Evolutionary conservation across 108 stramenopile species (phyloP).

Genomic region (Cyclostephanos invisitatus): DNA sequence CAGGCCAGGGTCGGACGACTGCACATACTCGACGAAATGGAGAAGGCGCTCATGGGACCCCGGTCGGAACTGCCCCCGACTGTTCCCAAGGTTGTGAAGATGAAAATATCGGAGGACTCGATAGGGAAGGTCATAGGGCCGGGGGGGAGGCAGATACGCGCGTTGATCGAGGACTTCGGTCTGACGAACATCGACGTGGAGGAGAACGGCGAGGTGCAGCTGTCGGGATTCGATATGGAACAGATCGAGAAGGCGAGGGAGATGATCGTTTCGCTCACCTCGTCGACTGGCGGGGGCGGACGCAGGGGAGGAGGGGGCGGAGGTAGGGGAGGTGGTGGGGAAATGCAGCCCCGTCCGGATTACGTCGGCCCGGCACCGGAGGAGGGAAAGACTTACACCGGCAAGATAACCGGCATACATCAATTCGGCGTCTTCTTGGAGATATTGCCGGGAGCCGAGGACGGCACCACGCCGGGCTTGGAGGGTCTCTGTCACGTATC

Average conservation of each 20-base stretch:
- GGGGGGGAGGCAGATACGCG: slow-evolving; percentile 83
- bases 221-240: slow-evolving; percentile 59
- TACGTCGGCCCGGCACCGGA: slow-evolving; percentile 81
- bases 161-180: slow-evolving; percentile 84
- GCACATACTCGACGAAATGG: slow-evolving; percentile 80
- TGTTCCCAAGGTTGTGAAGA: slow-evolving; percentile 65
- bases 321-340: slow-evolving; percentile 48
- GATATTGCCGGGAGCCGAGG: slow-evolving; percentile 83
- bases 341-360: slow-evolving; percentile 48
- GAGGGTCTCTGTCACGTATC: slow-evolving; percentile 88
- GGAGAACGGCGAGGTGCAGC: slow-evolving; percentile 68
- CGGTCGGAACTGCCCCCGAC: slow-evolving; percentile 59
- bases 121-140: slow-evolving; percentile 90
- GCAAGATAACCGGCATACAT: slow-evolving; percentile 80
- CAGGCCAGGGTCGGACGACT: slow-evolving; percentile 77
- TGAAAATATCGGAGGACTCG: slow-evolving; percentile 59
- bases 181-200: slow-evolving; percentile 72
- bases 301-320: slow-evolving; percentile 38
- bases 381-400: slow-evolving; percentile 69
- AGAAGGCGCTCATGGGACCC: slow-evolving; percentile 53
- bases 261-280: slow-evolving; percentile 59
- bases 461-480: slow-evolving; percentile 74
- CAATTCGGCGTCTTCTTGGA: slow-evolving; percentile 84
- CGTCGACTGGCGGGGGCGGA: slow-evolving; percentile 46
- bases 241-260: slow-evolving; percentile 74